Evolutionary conservation across 179 eudicot species (phyloP).

Genomic region (Beta lomatogona): DNA sequence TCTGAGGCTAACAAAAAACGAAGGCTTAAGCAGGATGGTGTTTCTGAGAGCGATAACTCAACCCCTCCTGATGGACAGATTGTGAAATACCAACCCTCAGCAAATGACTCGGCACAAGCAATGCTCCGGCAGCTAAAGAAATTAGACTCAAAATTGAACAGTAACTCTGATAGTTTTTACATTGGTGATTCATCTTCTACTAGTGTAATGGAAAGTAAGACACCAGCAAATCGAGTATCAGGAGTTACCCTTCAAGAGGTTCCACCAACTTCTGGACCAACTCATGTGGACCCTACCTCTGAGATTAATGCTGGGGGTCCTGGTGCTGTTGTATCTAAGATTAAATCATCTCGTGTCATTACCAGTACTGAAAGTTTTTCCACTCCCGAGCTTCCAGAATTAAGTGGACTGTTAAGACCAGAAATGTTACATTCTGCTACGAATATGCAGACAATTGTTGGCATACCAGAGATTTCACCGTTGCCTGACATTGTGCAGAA

Average conservation of each 20-base stretch:
- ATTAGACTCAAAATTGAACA: slow-evolving; percentile 39
- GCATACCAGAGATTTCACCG: slow-evolving; percentile 48
- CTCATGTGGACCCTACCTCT: slow-evolving; percentile 27
- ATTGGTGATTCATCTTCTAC: slow-evolving; percentile 42
- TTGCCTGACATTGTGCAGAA: slow-evolving; percentile 45
- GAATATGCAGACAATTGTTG: slow-evolving; percentile 37
- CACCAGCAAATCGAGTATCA: slow-evolving; percentile 33
- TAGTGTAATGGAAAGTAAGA: slow-evolving; percentile 33
- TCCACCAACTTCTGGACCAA: slow-evolving; percentile 42
- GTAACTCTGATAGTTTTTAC: slow-evolving; percentile 35
- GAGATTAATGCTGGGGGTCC: slow-evolving; percentile 20
- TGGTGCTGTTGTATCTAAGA: slow-evolving; percentile 30
- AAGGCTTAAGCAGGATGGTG: slow-evolving; percentile 60
- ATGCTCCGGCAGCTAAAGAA: slow-evolving; percentile 63
- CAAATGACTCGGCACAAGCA: slow-evolving; percentile 57
- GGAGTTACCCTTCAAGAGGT: slow-evolving; percentile 68
- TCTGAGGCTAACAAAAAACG: slow-evolving; percentile 74
- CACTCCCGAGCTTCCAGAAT: slow-evolving; percentile 35
- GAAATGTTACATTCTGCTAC: slow-evolving; percentile 45
- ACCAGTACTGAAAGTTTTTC: slow-evolving; percentile 42
- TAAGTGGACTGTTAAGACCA: slow-evolving; percentile 36
- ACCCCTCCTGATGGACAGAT: slow-evolving; percentile 63
- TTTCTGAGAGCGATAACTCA: slow-evolving; percentile 35
- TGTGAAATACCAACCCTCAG: slow-evolving; percentile 68
- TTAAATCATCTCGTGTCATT: slow-evolving; percentile 38